Conservation (phyloP, 1,284 basidiomycete genomes). For the Ustilago crameri region DNA sequence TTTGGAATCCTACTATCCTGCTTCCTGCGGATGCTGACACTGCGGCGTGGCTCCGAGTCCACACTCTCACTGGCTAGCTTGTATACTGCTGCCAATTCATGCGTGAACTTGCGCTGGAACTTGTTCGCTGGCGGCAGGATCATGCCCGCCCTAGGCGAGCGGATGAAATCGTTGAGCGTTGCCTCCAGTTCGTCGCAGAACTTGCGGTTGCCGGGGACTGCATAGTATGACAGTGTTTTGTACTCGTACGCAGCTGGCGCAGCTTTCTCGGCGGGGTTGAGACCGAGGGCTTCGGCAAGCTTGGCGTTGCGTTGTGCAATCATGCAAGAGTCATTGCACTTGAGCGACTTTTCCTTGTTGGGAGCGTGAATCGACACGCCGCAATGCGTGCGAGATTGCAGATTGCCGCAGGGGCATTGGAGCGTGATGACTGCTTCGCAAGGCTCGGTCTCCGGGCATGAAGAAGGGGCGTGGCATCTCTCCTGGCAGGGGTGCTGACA, state of each 20-base stretch:
- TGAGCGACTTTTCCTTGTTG: conserved; percentile 53
- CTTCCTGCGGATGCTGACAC: conserved; percentile 59
- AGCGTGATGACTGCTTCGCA: conserved; percentile 62
- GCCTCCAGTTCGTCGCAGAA: conserved; percentile 60
- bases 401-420: conserved; percentile 63
- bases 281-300: conserved; percentile 64
- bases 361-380: conserved; percentile 50
- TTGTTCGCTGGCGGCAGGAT: conserved; percentile 54
- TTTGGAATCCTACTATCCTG: conserved; percentile 56
- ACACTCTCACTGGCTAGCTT: conserved; percentile 57
- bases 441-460: conserved; percentile 60
- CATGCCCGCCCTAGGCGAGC: conserved; percentile 58
- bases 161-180: conserved; percentile 62
- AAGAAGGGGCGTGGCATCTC: conserved; percentile 63
- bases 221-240: conserved; percentile 56
- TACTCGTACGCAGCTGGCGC: conserved; percentile 46
- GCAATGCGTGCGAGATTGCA: conserved; percentile 55
- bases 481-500: conserved; percentile 63
- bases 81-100: conserved; percentile 57
- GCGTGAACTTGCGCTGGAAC: conserved; percentile 59
- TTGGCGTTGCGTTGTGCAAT: conserved; percentile 66
- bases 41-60: conserved; percentile 56
- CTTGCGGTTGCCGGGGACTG: conserved; percentile 46
- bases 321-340: conserved; percentile 63
- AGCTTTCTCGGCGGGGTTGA: conserved; percentile 51